Base-by-base conservation (phyloP, 495 filamentous ascomycete species). In the Lichenothelia convexa region DNA sequence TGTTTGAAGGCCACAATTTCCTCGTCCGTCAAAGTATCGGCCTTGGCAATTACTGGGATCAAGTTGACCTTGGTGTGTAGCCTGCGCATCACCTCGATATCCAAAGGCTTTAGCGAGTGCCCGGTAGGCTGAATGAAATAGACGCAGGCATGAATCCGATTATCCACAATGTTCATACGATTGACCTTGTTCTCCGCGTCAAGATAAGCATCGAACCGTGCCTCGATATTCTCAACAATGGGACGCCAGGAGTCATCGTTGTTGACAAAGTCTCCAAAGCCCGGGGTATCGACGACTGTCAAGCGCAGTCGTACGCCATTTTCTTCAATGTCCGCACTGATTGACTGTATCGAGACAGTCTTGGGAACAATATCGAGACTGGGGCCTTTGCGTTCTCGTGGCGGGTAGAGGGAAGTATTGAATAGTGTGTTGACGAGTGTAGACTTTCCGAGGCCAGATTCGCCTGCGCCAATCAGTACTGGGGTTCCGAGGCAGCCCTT, bases 181-280 rank as follows among this genome's bases (percentile, higher is more conserved):
- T 97, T 97, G 54, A 97, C 83, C 76, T 94, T 97, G 72, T 97
- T 95, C 68, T 97, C 89, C 30, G 89, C 87, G 63, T 97, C 91
- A 18, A 95, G 67, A 56, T 94, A 97, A 31, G 89, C 82, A 57
- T 97, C 89, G 54, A 91, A 97, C 43, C 89, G 79, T 66, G 91
- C 82, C 68, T 97, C 91, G 48, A 97, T 94, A 70, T 95, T 93
- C 65, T 97, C 87, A 42, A 93, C 77, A 64, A 97, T 97, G 30
- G 89, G 89, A 48, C 86, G 69, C 89, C 89, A 97, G 17, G 89
- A 97, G 59, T 93, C 89, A 47, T 95, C 91, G 52, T 97, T 97
- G 75, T 97, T 95, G 45, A 97, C 91, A 53, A 95, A 95, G 62
- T 97, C 89, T 48, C 89, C 89, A 55, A 95, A 97, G 42, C 89